phyloP scores from a whole-genome alignment of 2,329 filamentous ascomycete genomes.

The Aspergillus alliaceus region DNA sequence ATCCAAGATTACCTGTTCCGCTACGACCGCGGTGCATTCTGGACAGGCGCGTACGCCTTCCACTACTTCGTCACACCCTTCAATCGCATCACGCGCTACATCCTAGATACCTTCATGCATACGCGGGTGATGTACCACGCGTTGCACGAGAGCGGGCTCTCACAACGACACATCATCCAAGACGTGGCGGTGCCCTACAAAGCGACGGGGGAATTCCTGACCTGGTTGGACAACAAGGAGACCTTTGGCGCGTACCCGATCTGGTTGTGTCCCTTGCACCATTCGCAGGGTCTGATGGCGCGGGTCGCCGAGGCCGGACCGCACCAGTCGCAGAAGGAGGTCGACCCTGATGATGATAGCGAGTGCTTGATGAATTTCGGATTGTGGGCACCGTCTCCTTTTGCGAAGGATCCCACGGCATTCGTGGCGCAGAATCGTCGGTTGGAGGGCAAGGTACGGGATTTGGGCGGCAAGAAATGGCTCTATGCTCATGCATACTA shows the following conservation, averaged over 20 bases:
- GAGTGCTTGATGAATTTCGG: conserved; percentile 53
- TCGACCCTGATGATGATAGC: conserved; percentile 26
- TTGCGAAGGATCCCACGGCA: conserved; percentile 28
- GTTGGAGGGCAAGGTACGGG: conserved; percentile 67
- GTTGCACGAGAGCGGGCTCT: conserved; percentile 55
- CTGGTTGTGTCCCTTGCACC: conserved; percentile 57
- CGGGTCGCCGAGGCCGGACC: neutral
- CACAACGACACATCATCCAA: conserved; percentile 58
- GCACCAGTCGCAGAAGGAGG: neutral
- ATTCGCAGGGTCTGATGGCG: conserved; percentile 6
- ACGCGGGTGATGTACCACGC: conserved; percentile 61
- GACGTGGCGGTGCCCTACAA: conserved; percentile 58
- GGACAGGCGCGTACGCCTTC: conserved; percentile 61
- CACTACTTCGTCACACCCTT: conserved; percentile 61
- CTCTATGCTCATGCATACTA: conserved; percentile 86
- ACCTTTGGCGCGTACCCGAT: conserved; percentile 54
- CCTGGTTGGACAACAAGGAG: conserved; percentile 43
- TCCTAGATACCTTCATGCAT: conserved; percentile 59
- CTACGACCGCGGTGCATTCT: conserved; percentile 64
- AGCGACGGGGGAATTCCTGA: conserved; percentile 50
- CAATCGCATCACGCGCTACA: conserved; percentile 56
- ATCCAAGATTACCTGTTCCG: conserved; percentile 38
- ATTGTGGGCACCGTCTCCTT: conserved; percentile 76
- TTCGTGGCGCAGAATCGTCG: conserved; percentile 70
- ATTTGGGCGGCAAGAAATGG: conserved; percentile 79